phyloP scores from a whole-genome alignment of 2,329 filamentous ascomycete species.

The Colletotrichum salicis region DNA sequence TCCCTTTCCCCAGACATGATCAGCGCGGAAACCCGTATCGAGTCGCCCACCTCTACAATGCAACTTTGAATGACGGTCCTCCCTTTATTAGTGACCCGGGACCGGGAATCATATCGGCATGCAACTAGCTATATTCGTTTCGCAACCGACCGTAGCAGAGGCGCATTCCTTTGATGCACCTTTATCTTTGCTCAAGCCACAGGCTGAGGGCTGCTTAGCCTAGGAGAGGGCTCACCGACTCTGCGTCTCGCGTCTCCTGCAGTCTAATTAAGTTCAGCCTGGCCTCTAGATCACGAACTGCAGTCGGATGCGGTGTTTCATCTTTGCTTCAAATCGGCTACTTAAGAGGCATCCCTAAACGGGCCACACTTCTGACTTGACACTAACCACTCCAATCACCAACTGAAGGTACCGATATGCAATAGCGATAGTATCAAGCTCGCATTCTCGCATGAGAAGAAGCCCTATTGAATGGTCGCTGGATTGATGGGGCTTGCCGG shows the following conservation, averaged over 20 bases:
- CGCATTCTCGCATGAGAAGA: background rate
- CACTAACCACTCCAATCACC: background rate
- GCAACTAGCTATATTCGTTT: background rate
- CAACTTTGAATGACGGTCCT: background rate
- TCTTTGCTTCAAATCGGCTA: background rate
- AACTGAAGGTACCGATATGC: background rate
- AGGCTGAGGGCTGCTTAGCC: background rate
- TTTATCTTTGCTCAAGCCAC: background rate
- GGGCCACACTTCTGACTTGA: background rate
- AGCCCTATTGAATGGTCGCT: background rate
- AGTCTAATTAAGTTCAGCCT: background rate
- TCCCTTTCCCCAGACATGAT: conserved; percentile 1
- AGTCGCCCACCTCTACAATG: background rate
- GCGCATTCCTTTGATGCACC: background rate
- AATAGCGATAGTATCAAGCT: background rate
- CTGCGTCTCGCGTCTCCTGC: conserved; percentile 8
- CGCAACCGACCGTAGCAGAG: background rate
- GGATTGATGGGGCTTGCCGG: background rate
- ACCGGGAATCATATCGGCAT: too few relatives aligned
- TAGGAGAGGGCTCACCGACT: conserved; percentile 19
- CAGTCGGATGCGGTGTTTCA: background rate
- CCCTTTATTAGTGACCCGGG: background rate
- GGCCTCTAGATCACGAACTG: background rate
- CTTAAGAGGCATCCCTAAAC: background rate
- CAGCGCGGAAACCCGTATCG: background rate